Evolutionary conservation across 495 filamentous ascomycete species (phyloP), one percentile per base, ranked within the genome.

Genomic region (Delitschia confertaspora): DNA sequence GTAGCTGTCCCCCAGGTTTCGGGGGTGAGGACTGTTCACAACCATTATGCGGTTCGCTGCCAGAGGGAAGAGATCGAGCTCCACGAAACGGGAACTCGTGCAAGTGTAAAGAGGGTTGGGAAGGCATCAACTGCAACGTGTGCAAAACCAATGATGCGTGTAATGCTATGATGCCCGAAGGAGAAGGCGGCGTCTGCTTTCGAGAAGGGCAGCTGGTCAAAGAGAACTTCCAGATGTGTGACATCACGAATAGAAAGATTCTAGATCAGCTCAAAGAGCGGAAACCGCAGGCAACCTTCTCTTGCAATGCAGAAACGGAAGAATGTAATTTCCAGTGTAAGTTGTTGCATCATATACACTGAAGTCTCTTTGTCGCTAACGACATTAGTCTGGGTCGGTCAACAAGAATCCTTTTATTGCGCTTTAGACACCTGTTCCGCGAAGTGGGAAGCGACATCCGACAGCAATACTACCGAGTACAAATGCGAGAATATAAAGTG

Each of bases 41-140:
- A 49, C 91, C 91, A 25, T 73, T 89, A 7, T 98, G 91, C 60
- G 91, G 86, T 33, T 85, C 88, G n/a, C 71, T 95, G 16, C 74
- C 82, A 13, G 80, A 83, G 54, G 87, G 84, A 22, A 68, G 68
- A 42, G 76, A 95, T 47, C 75, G 91, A 53, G 69, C 79, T 11
- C 74, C 78, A 49, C 75, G 88, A 57, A 61, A 76, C 31, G 76
- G 71, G 32, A 65, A 69, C 30, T 18, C 25, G 24, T 98, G 91
- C 64, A 66, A 88, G 19, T 98, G 91, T 64, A 79, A 88, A 49
- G 86, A 94, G 23, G 91, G 93, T 34, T 98, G 91, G 91, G 75
- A 75, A n/a, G 91, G 91, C 48, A 88, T 96, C 65, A 98, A 98
- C 70, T 98, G 91, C 73, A 98, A 98, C 60, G 85, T 96, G 42